Conservation (phyloP, 331 rosid species). For the Saraca asoca region DNA sequence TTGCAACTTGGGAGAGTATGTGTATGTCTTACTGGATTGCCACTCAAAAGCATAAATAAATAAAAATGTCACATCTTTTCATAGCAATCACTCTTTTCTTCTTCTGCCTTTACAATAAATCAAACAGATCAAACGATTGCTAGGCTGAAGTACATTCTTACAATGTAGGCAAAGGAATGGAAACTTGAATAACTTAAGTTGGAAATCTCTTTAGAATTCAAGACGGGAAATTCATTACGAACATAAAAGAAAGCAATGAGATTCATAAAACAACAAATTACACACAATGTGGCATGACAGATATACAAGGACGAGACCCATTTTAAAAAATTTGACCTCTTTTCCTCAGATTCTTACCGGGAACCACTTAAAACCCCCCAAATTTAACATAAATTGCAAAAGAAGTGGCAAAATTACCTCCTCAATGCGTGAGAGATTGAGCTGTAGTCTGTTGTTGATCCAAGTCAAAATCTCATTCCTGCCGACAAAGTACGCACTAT, state of each 20-base stretch:
- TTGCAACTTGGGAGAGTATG: too few species aligned
- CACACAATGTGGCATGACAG: background rate
- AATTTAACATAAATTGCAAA: slow-evolving; percentile 16
- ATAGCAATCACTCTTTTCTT: too few species aligned
- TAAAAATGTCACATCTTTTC: too few species aligned
- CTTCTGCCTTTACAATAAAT: too few species aligned
- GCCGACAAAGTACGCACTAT: slow-evolving; percentile 91
- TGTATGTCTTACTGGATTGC: too few species aligned
- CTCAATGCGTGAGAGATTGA: slow-evolving; percentile 87
- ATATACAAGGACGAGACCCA: slow-evolving; percentile 19
- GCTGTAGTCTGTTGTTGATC: slow-evolving; percentile 91
- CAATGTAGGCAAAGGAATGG: background rate
- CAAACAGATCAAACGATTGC: too few species aligned
- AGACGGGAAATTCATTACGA: slow-evolving; percentile 10
- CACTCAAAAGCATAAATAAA: too few species aligned
- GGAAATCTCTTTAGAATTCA: background rate
- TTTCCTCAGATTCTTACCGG: background rate
- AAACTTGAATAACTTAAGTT: background rate
- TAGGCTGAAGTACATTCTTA: background rate
- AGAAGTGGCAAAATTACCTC: slow-evolving; percentile 47
- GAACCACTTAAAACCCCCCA: background rate
- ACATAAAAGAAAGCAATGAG: background rate
- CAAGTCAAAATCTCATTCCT: slow-evolving; percentile 90
- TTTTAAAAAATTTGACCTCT: background rate
- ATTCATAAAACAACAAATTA: slow-evolving; percentile 3